Percentiles rank a stretch among this genome's conserved stretches.
Conservation (phyloP, 768 basidiomycete species). For the Rhodotorula graminis region DNA sequence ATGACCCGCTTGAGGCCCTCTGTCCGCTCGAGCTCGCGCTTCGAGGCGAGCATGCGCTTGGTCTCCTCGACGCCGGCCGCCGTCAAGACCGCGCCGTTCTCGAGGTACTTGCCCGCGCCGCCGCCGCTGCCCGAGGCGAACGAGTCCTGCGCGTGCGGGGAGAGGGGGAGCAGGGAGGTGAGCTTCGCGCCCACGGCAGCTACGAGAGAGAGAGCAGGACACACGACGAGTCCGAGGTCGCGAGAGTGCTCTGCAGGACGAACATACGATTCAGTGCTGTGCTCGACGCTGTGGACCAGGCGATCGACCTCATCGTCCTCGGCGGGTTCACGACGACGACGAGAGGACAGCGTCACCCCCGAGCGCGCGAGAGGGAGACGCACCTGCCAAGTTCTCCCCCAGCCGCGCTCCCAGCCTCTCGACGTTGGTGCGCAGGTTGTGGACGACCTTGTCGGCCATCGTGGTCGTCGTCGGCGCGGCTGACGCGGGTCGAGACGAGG, state of each 20-base stretch:
- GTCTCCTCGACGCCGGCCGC: conserved; percentile 83
- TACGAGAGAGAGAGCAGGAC: too few species aligned
- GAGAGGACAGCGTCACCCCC: neutral
- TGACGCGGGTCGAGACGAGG: too few species aligned
- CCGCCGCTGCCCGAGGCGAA: conserved; percentile 40
- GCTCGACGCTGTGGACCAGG: too few species aligned
- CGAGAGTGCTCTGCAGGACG: conserved; percentile 32
- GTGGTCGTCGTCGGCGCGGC: neutral
- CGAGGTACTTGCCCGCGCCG: conserved; percentile 42
- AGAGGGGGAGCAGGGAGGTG: too few species aligned
- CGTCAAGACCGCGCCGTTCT: conserved; percentile 44
- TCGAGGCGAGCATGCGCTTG: conserved; percentile 77
- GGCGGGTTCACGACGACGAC: neutral
- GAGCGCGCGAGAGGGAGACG: neutral
- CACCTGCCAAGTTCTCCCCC: conserved; percentile 36
- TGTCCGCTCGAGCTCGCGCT: conserved; percentile 79
- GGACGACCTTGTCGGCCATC: conserved; percentile 33
- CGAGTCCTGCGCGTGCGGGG: conserved; percentile 15
- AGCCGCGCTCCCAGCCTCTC: conserved; percentile 26
- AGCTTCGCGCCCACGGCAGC: neutral
- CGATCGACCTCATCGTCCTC: too few species aligned
- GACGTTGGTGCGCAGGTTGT: conserved; percentile 23
- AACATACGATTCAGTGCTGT: neutral
- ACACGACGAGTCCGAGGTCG: conserved; percentile 34
- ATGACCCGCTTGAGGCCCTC: conserved; percentile 94